Percentiles rank a stretch among this genome's conserved stretches.
These are phyloP conservation scores for Lachancea cidri DNA, from an alignment of 805 yeast species.

Conservation along the genomic window DNA sequence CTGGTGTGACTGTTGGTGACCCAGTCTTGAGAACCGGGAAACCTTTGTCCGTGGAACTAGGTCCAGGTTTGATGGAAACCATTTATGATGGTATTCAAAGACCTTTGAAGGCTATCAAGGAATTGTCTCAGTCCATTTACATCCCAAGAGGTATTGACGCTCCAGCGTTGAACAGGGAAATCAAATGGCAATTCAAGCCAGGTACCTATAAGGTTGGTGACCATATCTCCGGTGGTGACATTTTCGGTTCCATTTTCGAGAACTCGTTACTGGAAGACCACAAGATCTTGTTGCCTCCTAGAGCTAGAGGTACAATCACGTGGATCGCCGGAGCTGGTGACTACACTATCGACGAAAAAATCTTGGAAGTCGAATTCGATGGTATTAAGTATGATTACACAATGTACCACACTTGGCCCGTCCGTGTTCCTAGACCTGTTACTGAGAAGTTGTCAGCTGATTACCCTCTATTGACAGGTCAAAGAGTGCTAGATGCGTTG, in stretches of 20 bases:
- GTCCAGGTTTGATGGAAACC: conserved; percentile 99
- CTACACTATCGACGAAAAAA: conserved; percentile 82
- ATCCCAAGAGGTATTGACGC: conserved; percentile 98
- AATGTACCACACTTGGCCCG: conserved; percentile 99
- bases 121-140: conserved; percentile 82
- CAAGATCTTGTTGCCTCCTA: conserved; percentile 92
- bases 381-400: conserved; percentile 76
- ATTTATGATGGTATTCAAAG: conserved; percentile 99
- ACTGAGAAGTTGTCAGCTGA: conserved; percentile 91
- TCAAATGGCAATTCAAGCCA: conserved; percentile 83
- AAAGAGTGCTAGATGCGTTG: conserved; percentile 94
- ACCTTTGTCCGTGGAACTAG: conserved; percentile 97
- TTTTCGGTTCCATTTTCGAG: conserved; percentile 89
- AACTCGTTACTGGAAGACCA: conserved; percentile 90
- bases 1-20: conserved; percentile 98
- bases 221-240: conserved; percentile 97
- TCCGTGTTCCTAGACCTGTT: conserved; percentile 98
- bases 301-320: conserved; percentile 96
- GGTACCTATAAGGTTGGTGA: conserved; percentile 76
- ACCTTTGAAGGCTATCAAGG: conserved; percentile 91
- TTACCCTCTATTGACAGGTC: conserved; percentile 95
- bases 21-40: conserved; percentile 98
- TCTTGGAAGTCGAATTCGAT: conserved; percentile 91
- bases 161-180: conserved; percentile 84
- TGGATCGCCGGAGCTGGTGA: conserved; percentile 86